A percentile compares a stretch with the other conserved stretches of the same genome.
phyloP scores from a whole-genome alignment of 768 basidiomycete species.

The Mycena indigotica region DNA sequence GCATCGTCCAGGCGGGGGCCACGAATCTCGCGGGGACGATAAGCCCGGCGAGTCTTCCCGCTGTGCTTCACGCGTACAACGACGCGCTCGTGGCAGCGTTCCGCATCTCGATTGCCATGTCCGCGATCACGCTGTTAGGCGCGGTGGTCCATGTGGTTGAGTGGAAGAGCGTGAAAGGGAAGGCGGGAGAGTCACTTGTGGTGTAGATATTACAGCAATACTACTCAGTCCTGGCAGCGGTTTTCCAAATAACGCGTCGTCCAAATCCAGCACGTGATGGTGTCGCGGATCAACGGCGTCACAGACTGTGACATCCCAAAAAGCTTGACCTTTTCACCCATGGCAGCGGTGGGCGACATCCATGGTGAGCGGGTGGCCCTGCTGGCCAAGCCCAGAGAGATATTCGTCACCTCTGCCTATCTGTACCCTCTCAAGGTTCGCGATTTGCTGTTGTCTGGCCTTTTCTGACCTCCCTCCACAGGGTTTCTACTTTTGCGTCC shows the following conservation, averaged over 20 bases:
- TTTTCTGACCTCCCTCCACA: not conserved
- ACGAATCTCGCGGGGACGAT: conserved; percentile 11
- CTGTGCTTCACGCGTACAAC: conserved; percentile 11
- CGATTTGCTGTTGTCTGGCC: not conserved
- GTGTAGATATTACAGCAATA: too few species aligned
- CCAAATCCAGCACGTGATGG: too few species aligned
- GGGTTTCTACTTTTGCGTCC: conserved; percentile 20
- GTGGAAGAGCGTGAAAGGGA: conserved; percentile 14
- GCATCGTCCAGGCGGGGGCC: conserved; percentile 15
- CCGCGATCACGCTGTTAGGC: conserved; percentile 9
- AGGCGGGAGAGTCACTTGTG: not conserved
- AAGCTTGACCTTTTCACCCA: too few species aligned
- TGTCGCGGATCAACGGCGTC: too few species aligned
- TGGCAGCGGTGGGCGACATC: not conserved
- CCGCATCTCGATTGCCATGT: conserved; percentile 3
- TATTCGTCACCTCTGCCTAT: not conserved
- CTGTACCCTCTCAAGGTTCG: not conserved
- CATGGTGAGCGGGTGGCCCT: not conserved
- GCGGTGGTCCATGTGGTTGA: conserved; percentile 8
- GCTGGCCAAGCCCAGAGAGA: not conserved
- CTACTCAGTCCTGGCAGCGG: too few species aligned
- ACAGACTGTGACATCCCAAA: too few species aligned
- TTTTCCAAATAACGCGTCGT: too few species aligned
- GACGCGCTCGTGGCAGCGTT: conserved; percentile 12
- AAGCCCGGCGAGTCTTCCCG: not conserved